Conservation (phyloP, 441 rosid species). For the Hura crepitans region DNA sequence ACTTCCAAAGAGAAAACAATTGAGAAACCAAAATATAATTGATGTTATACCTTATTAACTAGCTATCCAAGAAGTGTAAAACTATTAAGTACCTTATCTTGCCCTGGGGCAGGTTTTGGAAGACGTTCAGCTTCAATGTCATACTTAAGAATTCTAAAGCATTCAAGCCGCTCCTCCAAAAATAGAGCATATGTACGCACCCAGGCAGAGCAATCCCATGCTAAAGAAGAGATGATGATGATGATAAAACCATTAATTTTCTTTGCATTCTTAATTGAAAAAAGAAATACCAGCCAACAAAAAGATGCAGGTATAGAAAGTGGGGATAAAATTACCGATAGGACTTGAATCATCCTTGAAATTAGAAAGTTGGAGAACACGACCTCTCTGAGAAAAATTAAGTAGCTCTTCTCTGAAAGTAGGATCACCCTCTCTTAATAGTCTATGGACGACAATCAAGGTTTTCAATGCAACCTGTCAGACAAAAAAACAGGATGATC, state of each 20-base stretch:
- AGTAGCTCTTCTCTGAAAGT: slow-evolving; percentile 81
- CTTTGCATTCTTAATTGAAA: slow-evolving; percentile 4
- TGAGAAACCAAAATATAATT: background rate
- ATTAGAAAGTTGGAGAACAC: slow-evolving; percentile 81
- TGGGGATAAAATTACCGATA: slow-evolving; percentile 45
- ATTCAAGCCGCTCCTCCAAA: slow-evolving; percentile 95
- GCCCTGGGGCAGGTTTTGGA: slow-evolving; percentile 69
- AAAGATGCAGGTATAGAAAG: background rate
- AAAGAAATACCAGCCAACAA: background rate
- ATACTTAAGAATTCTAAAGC: slow-evolving; percentile 80
- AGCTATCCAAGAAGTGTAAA: background rate
- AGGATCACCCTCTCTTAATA: slow-evolving; percentile 88
- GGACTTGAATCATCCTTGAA: slow-evolving; percentile 99
- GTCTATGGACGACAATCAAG: slow-evolving; percentile 79
- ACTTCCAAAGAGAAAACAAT: background rate
- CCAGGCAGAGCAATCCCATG: slow-evolving; percentile 99
- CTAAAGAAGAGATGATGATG: slow-evolving; percentile 33
- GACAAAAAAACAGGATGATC: background rate
- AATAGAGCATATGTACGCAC: slow-evolving; percentile 92
- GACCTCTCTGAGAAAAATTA: slow-evolving; percentile 73
- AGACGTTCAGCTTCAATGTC: slow-evolving; percentile 91
- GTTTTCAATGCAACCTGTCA: slow-evolving; percentile 91
- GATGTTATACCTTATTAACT: background rate
- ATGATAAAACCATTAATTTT: background rate
- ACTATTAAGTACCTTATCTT: slow-evolving; percentile 61